These are phyloP conservation scores for Tulasnella sp. DNA, from an alignment of 768 basidiomycete genomes.

Conservation along the genomic window DNA sequence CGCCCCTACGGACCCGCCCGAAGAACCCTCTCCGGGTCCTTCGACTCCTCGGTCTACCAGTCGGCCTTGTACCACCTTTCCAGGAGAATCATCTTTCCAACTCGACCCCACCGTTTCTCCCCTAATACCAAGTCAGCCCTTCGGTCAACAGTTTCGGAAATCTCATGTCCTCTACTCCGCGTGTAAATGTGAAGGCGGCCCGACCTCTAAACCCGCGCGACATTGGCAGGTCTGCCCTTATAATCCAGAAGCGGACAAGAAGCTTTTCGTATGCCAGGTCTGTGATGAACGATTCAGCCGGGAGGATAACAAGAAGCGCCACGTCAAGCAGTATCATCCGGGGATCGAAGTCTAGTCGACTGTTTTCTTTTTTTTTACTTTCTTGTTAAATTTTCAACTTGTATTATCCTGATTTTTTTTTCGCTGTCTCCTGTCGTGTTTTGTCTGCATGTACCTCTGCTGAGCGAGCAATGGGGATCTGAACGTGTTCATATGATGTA, in stretches of 20 bases:
- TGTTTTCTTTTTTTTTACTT: neutral
- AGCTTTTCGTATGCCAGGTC: neutral
- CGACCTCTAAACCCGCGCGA: neutral
- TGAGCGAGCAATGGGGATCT: no score
- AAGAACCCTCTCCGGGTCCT: neutral
- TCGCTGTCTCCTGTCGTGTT: neutral
- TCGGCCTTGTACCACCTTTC: neutral
- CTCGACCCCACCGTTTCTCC: neutral
- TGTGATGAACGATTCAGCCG: neutral
- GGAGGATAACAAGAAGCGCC: neutral
- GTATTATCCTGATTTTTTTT: neutral
- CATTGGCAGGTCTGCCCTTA: neutral
- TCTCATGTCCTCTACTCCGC: neutral
- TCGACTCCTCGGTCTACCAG: neutral
- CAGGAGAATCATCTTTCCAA: neutral
- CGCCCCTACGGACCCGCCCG: neutral
- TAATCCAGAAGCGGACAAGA: neutral
- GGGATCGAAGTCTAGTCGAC: neutral
- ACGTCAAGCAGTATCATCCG: neutral
- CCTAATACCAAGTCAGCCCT: neutral
- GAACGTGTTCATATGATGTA: neutral
- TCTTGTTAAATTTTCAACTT: neutral
- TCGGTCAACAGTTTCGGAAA: neutral
- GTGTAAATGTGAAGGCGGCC: neutral
- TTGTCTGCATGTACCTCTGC: neutral